Evolutionary conservation across 306 rosid species (phyloP).

Genomic region (Pyrus bretschneideri): DNA sequence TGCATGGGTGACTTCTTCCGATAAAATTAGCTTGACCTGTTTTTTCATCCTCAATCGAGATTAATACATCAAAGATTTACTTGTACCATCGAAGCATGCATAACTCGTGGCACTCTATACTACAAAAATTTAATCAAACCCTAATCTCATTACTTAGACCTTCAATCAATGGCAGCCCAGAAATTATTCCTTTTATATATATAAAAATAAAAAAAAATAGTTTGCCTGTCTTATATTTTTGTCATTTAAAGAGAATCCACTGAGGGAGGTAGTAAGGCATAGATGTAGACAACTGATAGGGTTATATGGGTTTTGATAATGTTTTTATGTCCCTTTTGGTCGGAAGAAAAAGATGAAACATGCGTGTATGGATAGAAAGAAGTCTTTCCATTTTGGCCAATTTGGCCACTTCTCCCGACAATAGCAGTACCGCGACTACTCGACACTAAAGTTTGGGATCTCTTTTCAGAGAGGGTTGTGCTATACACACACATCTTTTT

Average conservation of each 20-base stretch:
- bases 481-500: too few relatives aligned
- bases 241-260: not conserved
- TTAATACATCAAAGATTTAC: not conserved
- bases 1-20: not conserved
- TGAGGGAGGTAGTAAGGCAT: not conserved
- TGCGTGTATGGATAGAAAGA: not conserved
- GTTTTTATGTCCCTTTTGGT: constrained; percentile 1
- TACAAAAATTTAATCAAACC: not conserved
- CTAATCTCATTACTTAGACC: not conserved
- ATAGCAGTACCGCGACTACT: constrained; percentile 23
- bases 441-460: constrained; percentile 7
- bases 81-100: not conserved
- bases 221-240: not conserved
- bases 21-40: not conserved
- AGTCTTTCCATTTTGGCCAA: not conserved
- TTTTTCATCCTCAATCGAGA: not conserved
- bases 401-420: not conserved
- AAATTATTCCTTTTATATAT: not conserved
- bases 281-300: not conserved
- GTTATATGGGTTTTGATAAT: not conserved
- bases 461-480: not conserved
- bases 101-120: not conserved
- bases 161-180: not conserved
- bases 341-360: not conserved
- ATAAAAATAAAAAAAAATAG: not conserved